Evolutionary conservation across 179 eudicot genomes (phyloP), one percentile per base, ranked within the genome.

Genomic region (Patellifolia procumbens): DNA sequence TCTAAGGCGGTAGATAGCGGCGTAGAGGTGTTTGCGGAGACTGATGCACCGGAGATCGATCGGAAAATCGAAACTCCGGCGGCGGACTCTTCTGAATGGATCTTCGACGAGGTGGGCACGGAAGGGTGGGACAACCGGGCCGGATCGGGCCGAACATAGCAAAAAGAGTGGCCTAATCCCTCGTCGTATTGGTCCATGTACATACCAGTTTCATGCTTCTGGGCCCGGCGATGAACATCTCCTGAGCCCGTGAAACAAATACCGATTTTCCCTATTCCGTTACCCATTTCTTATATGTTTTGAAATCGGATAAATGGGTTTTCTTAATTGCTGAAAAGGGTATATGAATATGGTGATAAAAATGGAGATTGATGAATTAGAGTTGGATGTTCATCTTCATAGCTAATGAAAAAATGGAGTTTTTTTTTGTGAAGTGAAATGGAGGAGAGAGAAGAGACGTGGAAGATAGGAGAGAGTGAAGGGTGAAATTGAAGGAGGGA

Each of bases 1-100:
- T 75, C 81, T 84, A 82, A 60, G n/a, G 88, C 66, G 24, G 91
- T 89, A 29, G 97, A 88, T 11, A 85, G 87, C 20, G 98, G 93
- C 0, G 98, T 89, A 0, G 95, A 89, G 10, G 94, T 89, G 78
- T 93, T 93, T 16, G 98, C 97, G 10, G 92, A 88, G 0, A 93
- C 98, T 19, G 98, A 87, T 2, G 97, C 98, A 61, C 98, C 98
- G 79, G 98, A 93, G 73, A 93, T 93, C 1, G 97, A 84, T 20
- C 89, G 84, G 87, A 93, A 93, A 15, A 89, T 73, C 12, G 86
- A 73, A 7, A 77, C 35, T 6, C 75, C 61, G 76, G 80, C n/a
- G 28, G 81, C 48, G 46, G 84, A 72, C 12, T 83, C 86, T 64
- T 88, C 97, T 0, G 91, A 83, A 59, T 89, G 87, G 68, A 88